Conservation (phyloP, 192 early-diverging fungal genomes). For the Backusella luteola region DNA sequence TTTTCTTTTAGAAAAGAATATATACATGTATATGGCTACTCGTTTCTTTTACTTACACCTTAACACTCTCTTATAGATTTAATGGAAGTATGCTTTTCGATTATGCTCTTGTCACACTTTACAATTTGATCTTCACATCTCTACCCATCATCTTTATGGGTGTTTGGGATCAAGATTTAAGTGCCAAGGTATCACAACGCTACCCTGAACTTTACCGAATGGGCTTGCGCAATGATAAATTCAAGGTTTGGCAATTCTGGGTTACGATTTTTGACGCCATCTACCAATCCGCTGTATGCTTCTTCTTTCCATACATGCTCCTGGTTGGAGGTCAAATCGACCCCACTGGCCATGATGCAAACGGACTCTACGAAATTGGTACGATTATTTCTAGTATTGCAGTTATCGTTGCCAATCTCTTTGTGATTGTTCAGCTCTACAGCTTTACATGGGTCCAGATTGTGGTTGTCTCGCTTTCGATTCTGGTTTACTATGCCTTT, state of each 20-base stretch:
- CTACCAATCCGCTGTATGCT: conserved; percentile 71
- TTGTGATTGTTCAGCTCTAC: conserved; percentile 70
- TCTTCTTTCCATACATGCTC: conserved; percentile 63
- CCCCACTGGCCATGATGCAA: conserved; percentile 31
- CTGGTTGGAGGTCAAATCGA: conserved; percentile 45
- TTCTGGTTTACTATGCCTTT: conserved; percentile 57
- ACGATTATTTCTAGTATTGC: conserved; percentile 70
- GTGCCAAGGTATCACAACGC: conserved; percentile 58
- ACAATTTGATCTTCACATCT: conserved; percentile 87
- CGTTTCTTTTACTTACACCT: background rate
- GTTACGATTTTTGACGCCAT: conserved; percentile 65
- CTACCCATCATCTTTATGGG: conserved; percentile 71
- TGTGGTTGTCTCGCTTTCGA: conserved; percentile 45
- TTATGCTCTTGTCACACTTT: conserved; percentile 84
- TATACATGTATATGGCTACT: background rate
- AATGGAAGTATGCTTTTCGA: conserved; percentile 81
- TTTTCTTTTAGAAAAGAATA: no score
- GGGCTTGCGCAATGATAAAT: conserved; percentile 70
- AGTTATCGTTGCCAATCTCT: conserved; percentile 76
- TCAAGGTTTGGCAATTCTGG: conserved; percentile 76
- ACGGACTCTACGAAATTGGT: conserved; percentile 69
- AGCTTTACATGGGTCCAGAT: conserved; percentile 75
- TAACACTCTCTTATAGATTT: conserved; percentile 45
- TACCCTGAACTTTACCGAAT: conserved; percentile 80
- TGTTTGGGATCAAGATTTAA: conserved; percentile 85